These are phyloP conservation scores for Pleurozium schreberi DNA, from an alignment of 225 moss, liverwort and hornwort species.

Conservation along the genomic window DNA sequence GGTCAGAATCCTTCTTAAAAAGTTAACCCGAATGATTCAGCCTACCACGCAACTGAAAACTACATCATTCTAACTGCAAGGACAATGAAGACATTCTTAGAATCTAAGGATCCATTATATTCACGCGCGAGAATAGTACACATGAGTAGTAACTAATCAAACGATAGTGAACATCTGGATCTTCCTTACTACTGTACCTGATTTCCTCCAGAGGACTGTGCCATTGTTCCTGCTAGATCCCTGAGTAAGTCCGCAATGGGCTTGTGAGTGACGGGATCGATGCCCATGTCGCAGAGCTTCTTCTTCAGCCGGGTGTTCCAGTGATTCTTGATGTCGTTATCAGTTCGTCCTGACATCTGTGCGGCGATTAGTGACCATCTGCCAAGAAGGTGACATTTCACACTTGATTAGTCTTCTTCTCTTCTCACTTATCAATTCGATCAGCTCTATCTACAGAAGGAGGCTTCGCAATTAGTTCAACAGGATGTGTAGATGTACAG, in stretches of 20 bases:
- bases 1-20: not conserved
- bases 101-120: not conserved
- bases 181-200: not conserved
- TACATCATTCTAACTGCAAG: not conserved
- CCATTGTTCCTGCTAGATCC: constrained; percentile 49
- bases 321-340: constrained; percentile 55
- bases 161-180: not conserved
- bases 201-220: constrained; percentile 33
- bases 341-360: constrained; percentile 47
- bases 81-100: not conserved
- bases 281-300: constrained; percentile 52
- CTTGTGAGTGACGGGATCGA: constrained; percentile 56
- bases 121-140: not conserved
- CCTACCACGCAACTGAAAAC: not conserved
- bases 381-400: not conserved
- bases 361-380: constrained; percentile 57
- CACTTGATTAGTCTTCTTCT: not conserved
- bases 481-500: too few species aligned
- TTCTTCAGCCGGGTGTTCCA: constrained; percentile 55
- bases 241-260: constrained; percentile 50
- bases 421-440: not conserved
- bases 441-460: not conserved
- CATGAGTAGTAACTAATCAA: not conserved
- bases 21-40: not conserved
- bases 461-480: not conserved